A percentile compares a stretch with the other conserved stretches of the same genome.
Evolutionary conservation across 768 basidiomycete genomes (phyloP).

Genomic region (Exidia glandulosa): DNA sequence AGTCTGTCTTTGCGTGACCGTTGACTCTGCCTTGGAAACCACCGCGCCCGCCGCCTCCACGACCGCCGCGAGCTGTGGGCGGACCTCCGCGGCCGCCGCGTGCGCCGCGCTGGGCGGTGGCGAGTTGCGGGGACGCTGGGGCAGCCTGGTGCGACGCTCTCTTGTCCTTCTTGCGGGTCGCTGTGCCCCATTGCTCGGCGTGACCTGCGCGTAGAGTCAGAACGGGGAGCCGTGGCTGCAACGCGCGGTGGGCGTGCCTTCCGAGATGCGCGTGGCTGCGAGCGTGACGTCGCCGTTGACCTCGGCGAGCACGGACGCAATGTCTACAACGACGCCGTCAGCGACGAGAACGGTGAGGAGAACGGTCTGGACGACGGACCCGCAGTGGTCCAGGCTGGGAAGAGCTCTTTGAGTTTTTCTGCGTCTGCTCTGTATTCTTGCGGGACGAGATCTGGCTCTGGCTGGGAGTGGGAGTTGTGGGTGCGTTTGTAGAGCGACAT

Average conservation of each 20-base stretch:
- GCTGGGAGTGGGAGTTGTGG: not conserved
- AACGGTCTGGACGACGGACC: slow-evolving; percentile 32
- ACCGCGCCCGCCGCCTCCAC: slow-evolving; percentile 51
- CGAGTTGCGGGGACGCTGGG: slow-evolving; percentile 17
- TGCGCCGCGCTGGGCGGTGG: slow-evolving; percentile 36
- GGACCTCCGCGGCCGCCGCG: slow-evolving; percentile 46
- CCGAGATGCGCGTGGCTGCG: slow-evolving; percentile 63
- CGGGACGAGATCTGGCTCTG: not conserved
- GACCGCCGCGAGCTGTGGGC: slow-evolving; percentile 31
- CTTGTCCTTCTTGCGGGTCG: slow-evolving; percentile 83
- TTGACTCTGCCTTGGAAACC: slow-evolving; percentile 31
- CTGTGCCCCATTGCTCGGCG: slow-evolving; percentile 73
- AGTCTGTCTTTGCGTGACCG: slow-evolving; percentile 24
- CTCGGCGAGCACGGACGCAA: slow-evolving; percentile 57
- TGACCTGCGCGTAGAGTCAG: slow-evolving; percentile 36
- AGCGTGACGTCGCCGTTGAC: slow-evolving; percentile 55
- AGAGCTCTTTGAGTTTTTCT: slow-evolving; percentile 56
- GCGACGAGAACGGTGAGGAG: slow-evolving; percentile 11
- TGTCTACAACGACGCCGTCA: slow-evolving; percentile 32
- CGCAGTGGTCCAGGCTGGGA: slow-evolving; percentile 58
- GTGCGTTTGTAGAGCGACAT: slow-evolving; percentile 1
- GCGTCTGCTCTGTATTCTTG: slow-evolving; percentile 44
- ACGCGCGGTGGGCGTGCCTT: slow-evolving; percentile 38
- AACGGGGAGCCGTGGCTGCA: slow-evolving; percentile 9
- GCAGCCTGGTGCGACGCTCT: slow-evolving; percentile 41